Conservation (phyloP, 805 yeast species). For the Candida sithepensis region DNA sequence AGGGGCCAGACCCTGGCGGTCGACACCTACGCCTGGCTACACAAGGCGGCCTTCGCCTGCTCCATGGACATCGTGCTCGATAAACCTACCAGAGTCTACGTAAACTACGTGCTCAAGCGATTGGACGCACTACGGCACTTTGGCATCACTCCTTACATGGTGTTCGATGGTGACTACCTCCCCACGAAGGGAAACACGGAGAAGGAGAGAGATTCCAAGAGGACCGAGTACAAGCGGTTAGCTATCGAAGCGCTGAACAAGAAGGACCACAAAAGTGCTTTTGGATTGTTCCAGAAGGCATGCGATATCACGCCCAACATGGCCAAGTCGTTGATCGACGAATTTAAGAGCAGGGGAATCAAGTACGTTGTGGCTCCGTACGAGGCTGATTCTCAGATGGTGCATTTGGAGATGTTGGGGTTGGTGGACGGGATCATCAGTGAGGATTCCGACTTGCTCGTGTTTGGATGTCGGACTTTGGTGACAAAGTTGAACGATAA, state of each 20-base stretch:
- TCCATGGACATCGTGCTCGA: slow-evolving; percentile 76
- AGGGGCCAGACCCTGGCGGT: slow-evolving; percentile 79
- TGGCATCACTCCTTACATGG: slow-evolving; percentile 79
- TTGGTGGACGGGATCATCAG: slow-evolving; percentile 81
- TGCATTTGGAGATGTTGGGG: slow-evolving; percentile 72
- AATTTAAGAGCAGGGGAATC: slow-evolving; percentile 53
- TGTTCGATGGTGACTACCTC: slow-evolving; percentile 88
- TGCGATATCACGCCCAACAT: slow-evolving; percentile 86
- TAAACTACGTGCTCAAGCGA: slow-evolving; percentile 65
- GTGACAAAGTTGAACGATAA: slow-evolving; percentile 78
- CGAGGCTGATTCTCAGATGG: slow-evolving; percentile 98
- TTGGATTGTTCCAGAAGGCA: slow-evolving; percentile 68
- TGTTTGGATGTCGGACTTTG: slow-evolving; percentile 77
- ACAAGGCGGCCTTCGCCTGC: slow-evolving; percentile 77
- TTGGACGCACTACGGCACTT: slow-evolving; percentile 62
- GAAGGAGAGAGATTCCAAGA: slow-evolving; percentile 49
- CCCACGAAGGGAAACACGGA: slow-evolving; percentile 79
- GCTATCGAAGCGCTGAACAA: slow-evolving; percentile 49
- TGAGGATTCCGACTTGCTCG: slow-evolving; percentile 89
- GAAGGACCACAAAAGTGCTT: slow-evolving; percentile 61
- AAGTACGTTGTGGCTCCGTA: slow-evolving; percentile 91
- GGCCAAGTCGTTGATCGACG: slow-evolving; percentile 83
- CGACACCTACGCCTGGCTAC: slow-evolving; percentile 98
- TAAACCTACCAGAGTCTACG: slow-evolving; percentile 65
- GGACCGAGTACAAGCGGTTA: slow-evolving; percentile 54